Base-by-base conservation (phyloP, 1,284 basidiomycete species). In the Malassezia furfur region DNA sequence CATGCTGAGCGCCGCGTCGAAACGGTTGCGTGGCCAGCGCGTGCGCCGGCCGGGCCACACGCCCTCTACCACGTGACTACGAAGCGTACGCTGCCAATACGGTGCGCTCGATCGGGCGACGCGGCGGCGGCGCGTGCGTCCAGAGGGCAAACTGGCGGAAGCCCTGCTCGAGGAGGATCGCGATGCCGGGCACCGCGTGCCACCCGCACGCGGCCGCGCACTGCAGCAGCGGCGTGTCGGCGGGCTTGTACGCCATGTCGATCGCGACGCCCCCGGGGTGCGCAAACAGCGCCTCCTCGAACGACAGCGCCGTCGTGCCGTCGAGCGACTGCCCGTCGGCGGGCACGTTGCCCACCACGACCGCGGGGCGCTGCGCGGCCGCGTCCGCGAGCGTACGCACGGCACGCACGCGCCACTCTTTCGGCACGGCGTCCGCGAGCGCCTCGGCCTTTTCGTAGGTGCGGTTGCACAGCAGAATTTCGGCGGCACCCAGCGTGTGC, bases 191-290 rank as follows among this genome's bases (percentile, higher is more conserved):
- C 5, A 63, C 45, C 2, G 64, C 61, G 1, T 50, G 54, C 72
- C 72, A 74, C 21, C 35, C 35, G 19, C 28, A 14, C 19, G 9
- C 10, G 19, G 49, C 50, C 5, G 52, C 64, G 15, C 72, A 54
- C 50, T 63, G 50, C 12, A 72, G 56, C 25, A 74, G 59, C n/a
- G 64, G 59, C 17, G 72, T 74, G 28, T 49, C 35, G 46, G 63
- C 59, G 4, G 70, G 70, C 48, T 70, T 70, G 68, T 74, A 74
- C 47, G 64, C 64, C 72, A 74, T 74, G 51, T 74, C 72, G 51
- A 74, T 63, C 12, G 62, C 70, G 8, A 74, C 70, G n/a, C 72
- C 72, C 14, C 69, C 69, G 0, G 48, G 41, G 46, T 61, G 57
- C 4, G 54, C 25, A 5, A 74, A 59, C 4, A 74, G 60, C 5